These are phyloP conservation scores for Nannochloris sp. DNA, from an alignment of 139 green algal genomes.

Conservation along the genomic window DNA sequence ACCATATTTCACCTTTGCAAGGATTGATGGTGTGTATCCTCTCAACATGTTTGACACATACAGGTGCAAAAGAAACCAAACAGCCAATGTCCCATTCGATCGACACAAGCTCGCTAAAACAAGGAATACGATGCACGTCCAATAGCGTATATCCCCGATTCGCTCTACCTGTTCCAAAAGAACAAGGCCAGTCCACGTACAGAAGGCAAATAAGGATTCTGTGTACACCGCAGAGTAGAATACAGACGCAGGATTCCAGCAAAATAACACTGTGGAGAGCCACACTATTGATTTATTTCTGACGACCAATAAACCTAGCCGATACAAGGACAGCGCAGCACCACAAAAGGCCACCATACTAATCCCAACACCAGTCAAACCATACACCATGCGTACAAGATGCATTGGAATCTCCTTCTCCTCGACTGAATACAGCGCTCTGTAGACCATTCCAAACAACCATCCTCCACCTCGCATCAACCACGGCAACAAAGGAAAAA, in stretches of 20 bases:
- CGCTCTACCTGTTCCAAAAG: conserved; percentile 9
- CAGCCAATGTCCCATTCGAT: conserved; percentile 45
- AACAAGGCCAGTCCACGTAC: conserved; percentile 50
- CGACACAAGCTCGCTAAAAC: conserved; percentile 28
- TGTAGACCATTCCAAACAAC: neutral
- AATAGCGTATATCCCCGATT: neutral
- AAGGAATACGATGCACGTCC: conserved; percentile 3
- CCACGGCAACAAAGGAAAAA: conserved; percentile 75
- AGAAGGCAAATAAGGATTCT: conserved; percentile 61
- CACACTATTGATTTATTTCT: conserved; percentile 29
- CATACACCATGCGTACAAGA: neutral
- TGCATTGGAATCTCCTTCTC: neutral
- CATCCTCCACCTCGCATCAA: conserved; percentile 8
- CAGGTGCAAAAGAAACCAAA: conserved; percentile 26
- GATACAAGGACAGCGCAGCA: conserved; percentile 16
- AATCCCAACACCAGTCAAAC: conserved; percentile 23
- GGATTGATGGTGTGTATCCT: neutral
- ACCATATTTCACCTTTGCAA: neutral
- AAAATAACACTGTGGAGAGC: conserved; percentile 56
- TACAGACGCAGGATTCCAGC: conserved; percentile 63
- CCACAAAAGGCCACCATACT: conserved; percentile 30
- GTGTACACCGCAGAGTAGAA: conserved; percentile 80
- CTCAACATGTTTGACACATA: neutral
- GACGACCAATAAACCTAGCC: conserved; percentile 17
- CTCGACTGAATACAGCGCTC: neutral